These are phyloP conservation scores for Xylaria intraflava DNA, from an alignment of 495 filamentous ascomycete species.

Conservation along the genomic window DNA sequence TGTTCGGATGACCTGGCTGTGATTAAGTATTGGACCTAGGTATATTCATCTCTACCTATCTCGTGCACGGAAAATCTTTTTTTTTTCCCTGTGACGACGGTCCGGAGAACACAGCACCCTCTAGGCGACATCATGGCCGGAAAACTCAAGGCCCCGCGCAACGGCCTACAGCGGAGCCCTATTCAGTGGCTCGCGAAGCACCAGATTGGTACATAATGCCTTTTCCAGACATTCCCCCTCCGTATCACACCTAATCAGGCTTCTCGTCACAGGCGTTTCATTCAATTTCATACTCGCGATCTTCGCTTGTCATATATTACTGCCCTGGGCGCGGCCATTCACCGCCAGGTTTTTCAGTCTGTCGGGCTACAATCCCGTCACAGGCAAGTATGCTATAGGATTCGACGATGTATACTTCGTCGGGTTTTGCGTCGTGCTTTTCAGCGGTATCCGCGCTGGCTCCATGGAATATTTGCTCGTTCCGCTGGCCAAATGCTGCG, in stretches of 20 bases:
- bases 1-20: not conserved
- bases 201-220: conserved; percentile 10
- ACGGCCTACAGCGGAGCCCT: conserved; percentile 4
- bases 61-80: not conserved
- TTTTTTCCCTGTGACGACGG: not conserved
- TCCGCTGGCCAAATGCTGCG: conserved; percentile 51
- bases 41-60: not conserved
- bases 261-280: conserved; percentile 49
- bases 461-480: conserved; percentile 61
- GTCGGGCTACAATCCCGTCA: conserved; percentile 53
- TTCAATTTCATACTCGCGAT: conserved; percentile 56
- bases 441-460: conserved; percentile 60
- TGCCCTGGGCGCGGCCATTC: conserved; percentile 50
- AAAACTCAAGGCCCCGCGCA: conserved; percentile 1
- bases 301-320: conserved; percentile 52
- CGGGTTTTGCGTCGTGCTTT: conserved; percentile 55
- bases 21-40: not conserved
- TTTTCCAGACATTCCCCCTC: not conserved
- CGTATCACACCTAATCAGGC: conserved; percentile 1
- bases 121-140: conserved; percentile 1
- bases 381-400: conserved; percentile 53
- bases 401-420: conserved; percentile 62
- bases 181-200: conserved; percentile 13
- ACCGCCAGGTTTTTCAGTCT: conserved; percentile 62
- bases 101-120: not conserved